Evolutionary conservation across 768 basidiomycete species (phyloP), one percentile per base, ranked within the genome.

Genomic region (Tubosaeta brunneosetosa): DNA sequence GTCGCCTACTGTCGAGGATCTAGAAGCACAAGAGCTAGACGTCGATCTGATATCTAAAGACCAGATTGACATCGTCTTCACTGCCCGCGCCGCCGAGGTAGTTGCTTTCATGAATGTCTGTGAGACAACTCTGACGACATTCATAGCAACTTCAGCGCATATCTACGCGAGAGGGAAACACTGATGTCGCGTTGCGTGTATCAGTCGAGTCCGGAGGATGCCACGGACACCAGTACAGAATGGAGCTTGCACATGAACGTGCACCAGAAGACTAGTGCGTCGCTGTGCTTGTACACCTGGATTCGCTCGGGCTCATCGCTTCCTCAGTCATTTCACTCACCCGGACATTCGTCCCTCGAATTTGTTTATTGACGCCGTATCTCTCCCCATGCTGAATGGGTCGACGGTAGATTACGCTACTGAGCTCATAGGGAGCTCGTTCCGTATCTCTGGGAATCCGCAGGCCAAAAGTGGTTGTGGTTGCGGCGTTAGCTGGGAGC

Each of bases 141-240:
- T 25, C 53, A 4, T 6, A 94, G 91, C 91, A 91, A 86, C 74
- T 97, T 4, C 74, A 77, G 41, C 67, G 72, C 41, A 89, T 97
- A 52, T 78, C 89, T 8, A 61, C 74, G 14, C 74, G 83, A 33
- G 80, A 88, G 62, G 74, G 82, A 11, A 77, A 86, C 58, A 67
- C 82, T 0, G 64, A 79, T 43, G 77, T 89, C 27, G 88, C 86
- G 3, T 74, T 97, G 32, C 75, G 94, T 56, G 78, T 98, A 55
- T 75, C 83, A 1, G 92, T 98, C n/a, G 93, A 97, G 63, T 89
- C 87, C 16, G 94, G 94, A 13, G 94, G 94, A 25, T 98, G 94
- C 63, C 94, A 98, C 67, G 94, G 94, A 37, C 97, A 97, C 69
- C 92, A 97, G 62, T 95, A 97, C 71, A 94, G 88, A 61, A 83